Percentiles rank a stretch among this genome's conserved stretches.
Evolutionary conservation across 306 rosid species (phyloP).

Genomic region (Parietaria judaica): DNA sequence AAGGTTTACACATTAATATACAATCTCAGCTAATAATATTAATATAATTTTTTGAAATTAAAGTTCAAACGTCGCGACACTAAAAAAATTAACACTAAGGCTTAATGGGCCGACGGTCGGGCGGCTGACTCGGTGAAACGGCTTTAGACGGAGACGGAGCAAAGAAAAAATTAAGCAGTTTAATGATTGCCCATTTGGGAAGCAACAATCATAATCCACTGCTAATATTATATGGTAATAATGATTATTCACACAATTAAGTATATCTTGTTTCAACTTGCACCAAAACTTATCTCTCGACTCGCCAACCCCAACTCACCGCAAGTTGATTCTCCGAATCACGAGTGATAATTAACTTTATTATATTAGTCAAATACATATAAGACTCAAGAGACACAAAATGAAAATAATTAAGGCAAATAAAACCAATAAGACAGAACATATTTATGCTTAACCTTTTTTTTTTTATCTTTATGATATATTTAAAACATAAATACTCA

Average conservation of each 20-base stretch:
- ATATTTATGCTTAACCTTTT: no score
- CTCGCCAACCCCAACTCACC: slow-evolving; percentile 9
- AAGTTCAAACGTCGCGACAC: no score
- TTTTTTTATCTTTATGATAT: no score
- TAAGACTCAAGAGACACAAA: no score
- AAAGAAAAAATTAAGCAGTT: not conserved
- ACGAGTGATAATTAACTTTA: not conserved
- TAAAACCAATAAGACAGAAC: no score
- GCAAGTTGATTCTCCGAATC: slow-evolving; percentile 11
- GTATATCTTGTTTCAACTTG: not conserved
- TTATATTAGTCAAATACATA: no score
- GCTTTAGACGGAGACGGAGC: not conserved
- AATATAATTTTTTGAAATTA: no score
- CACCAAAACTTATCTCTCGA: not conserved
- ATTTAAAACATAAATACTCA: no score
- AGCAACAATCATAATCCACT: slow-evolving; percentile 1
- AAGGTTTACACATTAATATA: no score
- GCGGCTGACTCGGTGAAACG: slow-evolving; percentile 9
- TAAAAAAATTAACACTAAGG: not conserved
- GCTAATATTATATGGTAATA: not conserved
- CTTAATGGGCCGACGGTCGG: slow-evolving; percentile 10
- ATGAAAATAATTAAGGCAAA: no score
- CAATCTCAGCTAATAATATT: no score
- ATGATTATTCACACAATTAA: not conserved
- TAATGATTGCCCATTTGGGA: slow-evolving; percentile 7